Evolutionary conservation across 495 filamentous ascomycete genomes (phyloP), one percentile per base, ranked within the genome.

Genomic region (Penicillium cataractarum): DNA sequence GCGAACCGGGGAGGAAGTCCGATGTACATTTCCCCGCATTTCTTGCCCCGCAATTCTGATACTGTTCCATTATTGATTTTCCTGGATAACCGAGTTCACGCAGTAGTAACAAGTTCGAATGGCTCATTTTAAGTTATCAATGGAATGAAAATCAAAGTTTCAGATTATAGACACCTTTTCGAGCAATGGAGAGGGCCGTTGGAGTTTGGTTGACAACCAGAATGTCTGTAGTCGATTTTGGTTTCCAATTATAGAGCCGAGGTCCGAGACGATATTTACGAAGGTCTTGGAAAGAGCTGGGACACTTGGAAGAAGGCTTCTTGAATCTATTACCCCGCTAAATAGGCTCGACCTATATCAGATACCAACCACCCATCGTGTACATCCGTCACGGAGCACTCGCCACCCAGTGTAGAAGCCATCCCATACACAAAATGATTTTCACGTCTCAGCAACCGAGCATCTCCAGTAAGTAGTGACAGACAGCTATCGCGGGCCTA

Each of bases 381-480:
- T 42, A 42, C 6, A 42, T 42, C 40, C 9, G n/a, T n/a, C 15
- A 42, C 21, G n/a, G n/a, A n/a, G n/a, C n/a, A n/a, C n/a, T n/a
- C n/a, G n/a, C n/a, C n/a, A n/a, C n/a, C n/a, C n/a, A 46, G 42
- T 24, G 13, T 19, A 12, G 42, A 12, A 12, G 0, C 22, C 42
- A 4, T 5, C 27, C 24, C 15, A 26, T 21, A 5, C 1, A 1
- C 58, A 61, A 12, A 0, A 61, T 61, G 58, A 61, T 61, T 10
- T 61, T 61, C n/a, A 32, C 49, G n/a, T 61, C 58, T 17, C 22
- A 51, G 10, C 58, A 61, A 21, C 50, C 58, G 12, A 29, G 21
- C 3, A 12, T 61, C 15, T 54, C 58, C 10, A 48, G 58, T 61
- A 55, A 55, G 52, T 31, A 7, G 21, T 46, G 32, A 13, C 42